These are phyloP conservation scores for Mucor piriformis DNA, from an alignment of 371 early-diverging fungal genomes.

Conservation along the genomic window DNA sequence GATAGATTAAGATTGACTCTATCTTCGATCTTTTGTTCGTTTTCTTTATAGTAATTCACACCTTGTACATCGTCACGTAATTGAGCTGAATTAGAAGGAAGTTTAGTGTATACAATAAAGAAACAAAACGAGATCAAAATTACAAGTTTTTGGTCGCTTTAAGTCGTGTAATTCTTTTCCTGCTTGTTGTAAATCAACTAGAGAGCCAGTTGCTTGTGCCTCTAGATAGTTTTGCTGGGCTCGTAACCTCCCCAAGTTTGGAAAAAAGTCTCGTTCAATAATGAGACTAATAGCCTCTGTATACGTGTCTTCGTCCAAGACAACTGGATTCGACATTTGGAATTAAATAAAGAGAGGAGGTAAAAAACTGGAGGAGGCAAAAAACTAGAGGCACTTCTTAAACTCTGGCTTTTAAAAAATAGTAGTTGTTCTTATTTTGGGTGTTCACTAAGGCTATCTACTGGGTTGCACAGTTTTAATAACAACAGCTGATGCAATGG, in stretches of 20 bases:
- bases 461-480: too few species aligned
- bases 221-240: slow-evolving; percentile 55
- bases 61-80: neutral
- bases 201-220: slow-evolving; percentile 39
- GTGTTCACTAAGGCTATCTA: too few species aligned
- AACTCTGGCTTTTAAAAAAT: too few species aligned
- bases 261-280: slow-evolving; percentile 88
- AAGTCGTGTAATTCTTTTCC: slow-evolving; percentile 23
- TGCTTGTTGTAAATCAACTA: slow-evolving; percentile 29
- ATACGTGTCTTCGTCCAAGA: slow-evolving; percentile 81
- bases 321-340: slow-evolving; percentile 31
- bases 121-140: neutral
- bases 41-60: slow-evolving; percentile 39
- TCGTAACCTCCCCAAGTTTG: slow-evolving; percentile 68
- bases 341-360: slow-evolving; percentile 1
- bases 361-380: neutral
- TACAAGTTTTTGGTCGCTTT: slow-evolving; percentile 11
- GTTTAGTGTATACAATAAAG: neutral
- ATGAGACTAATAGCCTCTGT: slow-evolving; percentile 76
- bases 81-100: neutral
- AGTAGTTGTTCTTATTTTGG: too few species aligned
- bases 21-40: slow-evolving; percentile 33
- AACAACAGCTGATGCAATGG: too few species aligned
- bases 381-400: too few species aligned
- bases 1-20: slow-evolving; percentile 46